These are phyloP conservation scores for Cryptococcus sp. DNA, from an alignment of 1,284 basidiomycete species.

Conservation along the genomic window DNA sequence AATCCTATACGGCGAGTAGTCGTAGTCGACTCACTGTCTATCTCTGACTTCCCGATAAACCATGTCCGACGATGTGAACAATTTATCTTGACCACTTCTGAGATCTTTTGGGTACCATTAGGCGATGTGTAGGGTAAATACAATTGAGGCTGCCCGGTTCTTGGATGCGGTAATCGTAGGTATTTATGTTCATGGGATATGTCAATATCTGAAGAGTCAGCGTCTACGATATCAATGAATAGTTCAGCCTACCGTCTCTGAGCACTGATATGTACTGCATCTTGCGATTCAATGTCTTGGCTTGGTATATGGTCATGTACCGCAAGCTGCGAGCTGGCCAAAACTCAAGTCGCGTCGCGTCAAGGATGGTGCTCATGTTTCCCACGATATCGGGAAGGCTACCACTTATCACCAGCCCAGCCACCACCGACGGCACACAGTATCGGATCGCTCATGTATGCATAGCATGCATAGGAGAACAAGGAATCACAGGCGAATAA, in stretches of 20 bases:
- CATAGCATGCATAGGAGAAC: no score
- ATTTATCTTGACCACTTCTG: constrained; percentile 33
- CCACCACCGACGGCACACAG: no score
- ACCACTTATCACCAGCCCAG: no score
- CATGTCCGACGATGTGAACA: constrained; percentile 35
- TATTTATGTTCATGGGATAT: constrained; percentile 25
- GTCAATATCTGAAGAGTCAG: constrained; percentile 24
- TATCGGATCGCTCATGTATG: no score
- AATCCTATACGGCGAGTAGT: not conserved
- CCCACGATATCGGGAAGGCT: not conserved
- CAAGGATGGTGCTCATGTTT: not conserved
- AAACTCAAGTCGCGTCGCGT: not conserved
- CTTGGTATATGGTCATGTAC: no score
- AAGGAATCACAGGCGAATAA: no score
- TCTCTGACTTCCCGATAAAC: constrained; percentile 36
- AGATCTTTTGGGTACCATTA: constrained; percentile 12
- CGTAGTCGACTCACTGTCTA: constrained; percentile 26
- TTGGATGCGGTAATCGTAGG: constrained; percentile 41
- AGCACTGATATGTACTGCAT: constrained; percentile 22
- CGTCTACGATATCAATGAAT: not conserved
- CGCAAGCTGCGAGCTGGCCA: no score
- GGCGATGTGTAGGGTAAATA: constrained; percentile 25
- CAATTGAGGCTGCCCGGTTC: constrained; percentile 40
- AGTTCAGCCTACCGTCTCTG: constrained; percentile 12
- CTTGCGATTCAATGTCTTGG: no score